Conservation (phyloP, 2,329 filamentous ascomycete genomes). For the Akanthomyces dipterigenus region DNA sequence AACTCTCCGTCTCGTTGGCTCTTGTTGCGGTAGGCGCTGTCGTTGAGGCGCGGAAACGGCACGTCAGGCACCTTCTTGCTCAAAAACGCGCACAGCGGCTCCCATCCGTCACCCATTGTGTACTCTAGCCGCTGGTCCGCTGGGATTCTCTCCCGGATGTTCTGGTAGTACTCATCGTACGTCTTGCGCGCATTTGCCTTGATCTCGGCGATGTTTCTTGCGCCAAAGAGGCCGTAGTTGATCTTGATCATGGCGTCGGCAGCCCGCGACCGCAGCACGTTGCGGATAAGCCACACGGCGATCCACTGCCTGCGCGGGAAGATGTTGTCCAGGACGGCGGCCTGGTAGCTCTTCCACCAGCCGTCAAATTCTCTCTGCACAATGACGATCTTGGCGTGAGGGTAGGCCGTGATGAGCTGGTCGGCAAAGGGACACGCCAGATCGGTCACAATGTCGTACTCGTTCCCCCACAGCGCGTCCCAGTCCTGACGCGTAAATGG, state of each 20-base stretch:
- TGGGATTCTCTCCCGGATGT: conserved; percentile 19
- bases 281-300: neutral
- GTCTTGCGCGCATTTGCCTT: conserved; percentile 12
- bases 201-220: neutral
- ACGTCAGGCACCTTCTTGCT: conserved; percentile 23
- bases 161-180: conserved; percentile 23
- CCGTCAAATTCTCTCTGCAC: conserved; percentile 22
- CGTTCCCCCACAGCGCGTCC: conserved; percentile 19
- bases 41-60: conserved; percentile 24
- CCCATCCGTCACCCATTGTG: conserved; percentile 25
- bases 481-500: conserved; percentile 17
- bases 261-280: conserved; percentile 14
- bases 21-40: conserved; percentile 6
- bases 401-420: conserved; percentile 22
- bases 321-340: conserved; percentile 15
- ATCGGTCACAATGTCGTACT: conserved; percentile 22
- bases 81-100: conserved; percentile 27
- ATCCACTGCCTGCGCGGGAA: conserved; percentile 13
- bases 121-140: conserved; percentile 22
- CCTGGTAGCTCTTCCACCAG: conserved; percentile 19
- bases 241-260: neutral
- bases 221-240: neutral
- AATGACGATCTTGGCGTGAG: conserved; percentile 24
- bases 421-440: conserved; percentile 18
- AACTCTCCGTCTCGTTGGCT: neutral